These are phyloP conservation scores for Cokeromyces recurvatus DNA, from an alignment of 371 early-diverging fungal genomes.

Conservation along the genomic window DNA sequence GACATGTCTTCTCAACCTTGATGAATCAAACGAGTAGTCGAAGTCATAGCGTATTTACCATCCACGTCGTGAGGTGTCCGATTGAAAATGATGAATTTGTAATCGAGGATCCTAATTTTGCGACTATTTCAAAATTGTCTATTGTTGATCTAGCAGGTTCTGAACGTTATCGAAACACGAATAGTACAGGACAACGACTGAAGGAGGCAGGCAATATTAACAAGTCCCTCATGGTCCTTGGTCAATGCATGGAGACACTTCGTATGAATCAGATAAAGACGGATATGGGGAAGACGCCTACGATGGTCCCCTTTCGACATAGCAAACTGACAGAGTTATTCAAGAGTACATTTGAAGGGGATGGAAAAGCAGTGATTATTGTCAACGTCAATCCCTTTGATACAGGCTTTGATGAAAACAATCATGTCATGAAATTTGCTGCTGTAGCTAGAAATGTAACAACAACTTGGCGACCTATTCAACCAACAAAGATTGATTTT, in stretches of 20 bases:
- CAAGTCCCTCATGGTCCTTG: slow-evolving; percentile 89
- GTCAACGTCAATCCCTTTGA: slow-evolving; percentile 67
- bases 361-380: slow-evolving; percentile 62
- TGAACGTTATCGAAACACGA: slow-evolving; percentile 82
- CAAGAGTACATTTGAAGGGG: slow-evolving; percentile 63
- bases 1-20: slow-evolving; percentile 59
- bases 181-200: slow-evolving; percentile 82
- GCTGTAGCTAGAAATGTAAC: slow-evolving; percentile 60
- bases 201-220: slow-evolving; percentile 95
- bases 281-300: slow-evolving; percentile 33
- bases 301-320: slow-evolving; percentile 65
- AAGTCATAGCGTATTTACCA: slow-evolving; percentile 73
- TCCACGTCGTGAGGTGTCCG: slow-evolving; percentile 56
- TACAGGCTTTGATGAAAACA: slow-evolving; percentile 56
- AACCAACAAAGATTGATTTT: slow-evolving; percentile 33
- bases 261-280: slow-evolving; percentile 51
- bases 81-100: slow-evolving; percentile 42
- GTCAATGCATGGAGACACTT: slow-evolving; percentile 77
- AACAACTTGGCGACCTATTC: slow-evolving; percentile 40
- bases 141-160: slow-evolving; percentile 97
- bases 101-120: slow-evolving; percentile 45
- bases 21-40: slow-evolving; percentile 60
- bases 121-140: slow-evolving; percentile 54
- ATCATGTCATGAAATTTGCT: slow-evolving; percentile 64
- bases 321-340: slow-evolving; percentile 69